Evolutionary conservation across 495 filamentous ascomycete species (phyloP).

Genomic region (Lichenothelia convexa): DNA sequence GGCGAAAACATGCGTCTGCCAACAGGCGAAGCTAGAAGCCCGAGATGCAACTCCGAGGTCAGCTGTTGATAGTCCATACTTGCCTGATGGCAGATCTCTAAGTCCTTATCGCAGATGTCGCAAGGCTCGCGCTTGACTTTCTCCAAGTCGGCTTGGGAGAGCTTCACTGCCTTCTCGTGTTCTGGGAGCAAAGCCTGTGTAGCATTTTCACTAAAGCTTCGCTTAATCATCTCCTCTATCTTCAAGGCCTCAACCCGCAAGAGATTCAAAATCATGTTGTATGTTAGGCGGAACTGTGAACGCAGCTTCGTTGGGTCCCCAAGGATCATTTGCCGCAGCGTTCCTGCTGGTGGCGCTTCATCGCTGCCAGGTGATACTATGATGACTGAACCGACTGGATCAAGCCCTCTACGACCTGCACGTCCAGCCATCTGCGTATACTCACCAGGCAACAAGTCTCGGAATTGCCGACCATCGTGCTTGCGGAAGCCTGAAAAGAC

Average conservation of each 20-base stretch:
- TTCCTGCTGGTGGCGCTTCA: slow-evolving; percentile 69
- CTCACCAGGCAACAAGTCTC: slow-evolving; percentile 82
- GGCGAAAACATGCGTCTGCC: slow-evolving; percentile 60
- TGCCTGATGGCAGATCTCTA: slow-evolving; percentile 61
- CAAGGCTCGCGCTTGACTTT: slow-evolving; percentile 80
- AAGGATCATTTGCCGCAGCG: slow-evolving; percentile 81
- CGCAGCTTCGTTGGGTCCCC: slow-evolving; percentile 88
- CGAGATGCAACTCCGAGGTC: slow-evolving; percentile 56
- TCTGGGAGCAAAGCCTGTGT: slow-evolving; percentile 88
- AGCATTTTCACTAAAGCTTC: slow-evolving; percentile 97
- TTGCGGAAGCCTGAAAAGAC: slow-evolving; percentile 96
- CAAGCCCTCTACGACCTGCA: slow-evolving; percentile 82
- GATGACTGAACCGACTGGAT: slow-evolving; percentile 83
- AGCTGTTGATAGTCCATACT: slow-evolving; percentile 58
- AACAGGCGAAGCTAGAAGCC: slow-evolving; percentile 49
- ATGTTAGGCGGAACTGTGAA: slow-evolving; percentile 91
- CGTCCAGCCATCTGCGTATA: slow-evolving; percentile 98
- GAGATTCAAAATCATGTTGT: slow-evolving; percentile 98
- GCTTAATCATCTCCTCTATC: slow-evolving; percentile 99
- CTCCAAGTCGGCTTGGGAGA: slow-evolving; percentile 79
- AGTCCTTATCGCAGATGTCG: slow-evolving; percentile 58
- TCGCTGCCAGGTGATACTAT: slow-evolving; percentile 67
- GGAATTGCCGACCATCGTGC: slow-evolving; percentile 78
- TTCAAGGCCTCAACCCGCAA: slow-evolving; percentile 90
- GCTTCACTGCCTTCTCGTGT: slow-evolving; percentile 79